These are phyloP conservation scores for Plasmodium vivax DNA, from an alignment of 169 alveolate species.

Conservation along the genomic window DNA sequence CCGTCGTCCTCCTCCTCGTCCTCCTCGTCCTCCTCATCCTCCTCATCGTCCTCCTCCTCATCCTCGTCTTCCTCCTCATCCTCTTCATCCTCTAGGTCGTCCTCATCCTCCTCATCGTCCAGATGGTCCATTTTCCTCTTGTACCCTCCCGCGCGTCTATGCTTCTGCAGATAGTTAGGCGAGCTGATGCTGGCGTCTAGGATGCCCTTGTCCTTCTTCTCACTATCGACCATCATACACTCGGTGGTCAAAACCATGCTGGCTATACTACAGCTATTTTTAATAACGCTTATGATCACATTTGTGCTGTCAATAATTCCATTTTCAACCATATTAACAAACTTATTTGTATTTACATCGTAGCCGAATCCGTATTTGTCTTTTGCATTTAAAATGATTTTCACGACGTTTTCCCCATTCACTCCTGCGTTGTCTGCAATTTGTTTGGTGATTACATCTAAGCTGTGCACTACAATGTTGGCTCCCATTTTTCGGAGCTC, in stretches of 20 bases:
- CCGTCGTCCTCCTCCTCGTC: conserved; percentile 10
- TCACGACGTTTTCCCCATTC: conserved; percentile 88
- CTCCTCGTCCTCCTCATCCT: conserved; percentile 23
- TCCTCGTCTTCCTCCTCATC: conserved; percentile 50
- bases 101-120: conserved; percentile 62
- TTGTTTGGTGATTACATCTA: conserved; percentile 87
- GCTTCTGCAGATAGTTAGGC: conserved; percentile 15
- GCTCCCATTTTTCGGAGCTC: conserved; percentile 91
- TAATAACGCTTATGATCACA: conserved; percentile 89
- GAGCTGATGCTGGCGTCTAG: conserved; percentile 32
- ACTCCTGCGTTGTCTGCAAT: conserved; percentile 91
- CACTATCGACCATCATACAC: conserved; percentile 92
- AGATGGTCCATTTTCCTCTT: conserved; percentile 17
- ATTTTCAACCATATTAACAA: conserved; percentile 90
- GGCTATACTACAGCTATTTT: conserved; percentile 89
- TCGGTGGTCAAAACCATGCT: conserved; percentile 92
- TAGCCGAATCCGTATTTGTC: conserved; percentile 91
- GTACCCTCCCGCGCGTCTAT: conserved; percentile 14
- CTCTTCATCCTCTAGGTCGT: conserved; percentile 39
- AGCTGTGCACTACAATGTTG: conserved; percentile 86
- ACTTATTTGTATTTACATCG: conserved; percentile 89
- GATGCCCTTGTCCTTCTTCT: conserved; percentile 76
- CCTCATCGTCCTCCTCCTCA: conserved; percentile 52
- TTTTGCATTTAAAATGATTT: conserved; percentile 84
- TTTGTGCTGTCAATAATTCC: conserved; percentile 93